A percentile compares a stretch with the other conserved stretches of the same genome.
Conservation (phyloP, 306 rosid species). For the Bauhinia variegata region DNA sequence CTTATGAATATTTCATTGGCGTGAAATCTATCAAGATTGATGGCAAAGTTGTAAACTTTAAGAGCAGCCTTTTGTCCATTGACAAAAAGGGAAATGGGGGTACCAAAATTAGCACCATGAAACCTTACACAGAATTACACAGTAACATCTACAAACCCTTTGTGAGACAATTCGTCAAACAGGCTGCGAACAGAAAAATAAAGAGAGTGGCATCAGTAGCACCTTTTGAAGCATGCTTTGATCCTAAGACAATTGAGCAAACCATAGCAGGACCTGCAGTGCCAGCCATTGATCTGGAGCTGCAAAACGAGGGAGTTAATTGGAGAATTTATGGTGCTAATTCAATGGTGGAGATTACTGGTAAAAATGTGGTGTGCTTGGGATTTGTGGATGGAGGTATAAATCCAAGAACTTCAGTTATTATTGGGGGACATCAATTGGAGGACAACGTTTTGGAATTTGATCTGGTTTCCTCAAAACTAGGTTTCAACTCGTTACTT, state of each 20-base stretch:
- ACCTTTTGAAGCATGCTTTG: no score
- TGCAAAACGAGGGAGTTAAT: background rate
- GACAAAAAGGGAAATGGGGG: background rate
- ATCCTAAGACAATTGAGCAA: no score
- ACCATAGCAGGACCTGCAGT: no score
- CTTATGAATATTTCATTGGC: background rate
- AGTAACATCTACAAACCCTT: conserved; percentile 6
- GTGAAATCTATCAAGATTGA: conserved; percentile 24
- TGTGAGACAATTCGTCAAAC: no score
- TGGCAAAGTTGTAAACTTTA: conserved; percentile 3
- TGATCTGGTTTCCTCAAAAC: no score
- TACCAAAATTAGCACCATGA: background rate
- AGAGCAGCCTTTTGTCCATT: background rate
- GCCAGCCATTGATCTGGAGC: no score
- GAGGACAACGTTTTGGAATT: no score
- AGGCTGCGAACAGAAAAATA: no score
- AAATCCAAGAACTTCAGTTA: no score
- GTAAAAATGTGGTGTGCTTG: conserved; percentile 13
- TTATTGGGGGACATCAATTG: no score
- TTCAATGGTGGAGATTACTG: conserved; percentile 28
- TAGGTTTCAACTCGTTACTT: no score
- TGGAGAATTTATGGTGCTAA: conserved; percentile 18
- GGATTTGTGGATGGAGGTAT: conserved; percentile 15
- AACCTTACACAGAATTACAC: background rate
- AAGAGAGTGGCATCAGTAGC: no score